Evolutionary conservation across 208 protist genomes (phyloP).

Genomic region (Porcisia deanei): DNA sequence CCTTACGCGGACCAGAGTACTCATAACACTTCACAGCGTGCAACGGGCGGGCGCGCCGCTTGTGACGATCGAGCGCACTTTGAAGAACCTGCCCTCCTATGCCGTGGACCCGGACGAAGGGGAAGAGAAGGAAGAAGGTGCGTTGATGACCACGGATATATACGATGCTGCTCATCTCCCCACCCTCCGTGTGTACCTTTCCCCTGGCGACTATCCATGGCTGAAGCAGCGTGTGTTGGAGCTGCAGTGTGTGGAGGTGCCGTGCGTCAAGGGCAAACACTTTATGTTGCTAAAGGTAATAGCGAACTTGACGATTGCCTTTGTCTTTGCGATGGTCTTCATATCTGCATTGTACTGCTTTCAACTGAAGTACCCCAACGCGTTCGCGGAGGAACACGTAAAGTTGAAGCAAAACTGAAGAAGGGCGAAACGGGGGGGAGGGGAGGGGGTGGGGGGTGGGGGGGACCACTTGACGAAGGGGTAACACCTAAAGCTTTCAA

Average conservation of each 20-base stretch:
- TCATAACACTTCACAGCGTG: conserved; percentile 18
- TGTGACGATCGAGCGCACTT: conserved; percentile 7
- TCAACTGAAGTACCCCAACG: conserved; percentile 15
- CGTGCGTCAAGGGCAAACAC: conserved; percentile 31
- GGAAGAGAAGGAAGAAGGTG: conserved; percentile 6
- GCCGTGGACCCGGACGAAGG: conserved; percentile 4
- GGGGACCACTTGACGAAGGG: neutral
- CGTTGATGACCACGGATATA: conserved; percentile 15
- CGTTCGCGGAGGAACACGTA: neutral
- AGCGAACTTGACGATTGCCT: conserved; percentile 20
- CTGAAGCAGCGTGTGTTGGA: conserved; percentile 33
- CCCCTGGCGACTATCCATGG: conserved; percentile 37
- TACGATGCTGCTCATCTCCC: conserved; percentile 22
- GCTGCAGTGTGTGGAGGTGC: conserved; percentile 34
- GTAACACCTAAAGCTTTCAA: neutral
- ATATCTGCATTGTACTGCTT: conserved; percentile 14
- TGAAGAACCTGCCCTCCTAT: conserved; percentile 33
- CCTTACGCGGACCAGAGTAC: conserved; percentile 18
- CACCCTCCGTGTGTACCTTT: conserved; percentile 36
- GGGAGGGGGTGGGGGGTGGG: too few relatives aligned
- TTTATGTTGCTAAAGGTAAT: conserved; percentile 35
- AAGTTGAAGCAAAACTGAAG: conserved; percentile 36
- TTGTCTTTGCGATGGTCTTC: conserved; percentile 9
- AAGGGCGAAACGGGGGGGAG: neutral
- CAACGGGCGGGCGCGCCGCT: conserved; percentile 11